A percentile compares a stretch with the other conserved stretches of the same genome.
phyloP scores from a whole-genome alignment of 73 alveolate genomes.

The Stentor roeselii region DNA sequence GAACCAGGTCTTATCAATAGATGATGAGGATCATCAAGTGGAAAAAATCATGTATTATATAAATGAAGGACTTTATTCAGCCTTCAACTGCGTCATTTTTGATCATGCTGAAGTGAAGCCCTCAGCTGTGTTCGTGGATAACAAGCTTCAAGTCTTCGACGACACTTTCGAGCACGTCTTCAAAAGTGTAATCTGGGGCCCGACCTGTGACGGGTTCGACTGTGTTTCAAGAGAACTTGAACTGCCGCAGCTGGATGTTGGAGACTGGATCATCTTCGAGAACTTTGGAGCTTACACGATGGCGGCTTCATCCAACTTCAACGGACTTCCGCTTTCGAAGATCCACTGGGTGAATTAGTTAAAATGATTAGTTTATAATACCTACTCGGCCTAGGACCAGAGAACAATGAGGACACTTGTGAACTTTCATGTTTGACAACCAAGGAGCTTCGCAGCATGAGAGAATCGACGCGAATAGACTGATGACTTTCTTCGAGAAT shows the following conservation, averaged over 20 bases:
- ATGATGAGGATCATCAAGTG: neutral
- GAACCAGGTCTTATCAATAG: neutral
- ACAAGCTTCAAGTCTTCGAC: neutral
- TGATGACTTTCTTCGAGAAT: neutral
- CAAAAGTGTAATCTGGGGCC: constrained; percentile 24
- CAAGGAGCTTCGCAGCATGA: constrained; percentile 10
- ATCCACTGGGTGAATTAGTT: too few species aligned
- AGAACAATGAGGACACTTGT: constrained; percentile 21
- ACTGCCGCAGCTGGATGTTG: constrained; percentile 20
- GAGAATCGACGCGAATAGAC: neutral
- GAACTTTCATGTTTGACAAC: neutral
- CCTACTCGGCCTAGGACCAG: constrained; percentile 23
- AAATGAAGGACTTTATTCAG: constrained; percentile 7
- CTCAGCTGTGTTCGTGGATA: too few species aligned
- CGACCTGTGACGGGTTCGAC: constrained; percentile 27
- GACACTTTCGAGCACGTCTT: neutral
- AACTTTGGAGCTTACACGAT: constrained; percentile 27
- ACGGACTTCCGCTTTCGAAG: constrained; percentile 26
- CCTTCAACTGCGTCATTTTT: neutral
- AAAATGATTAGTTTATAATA: too few species aligned
- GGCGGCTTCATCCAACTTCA: constrained; percentile 3
- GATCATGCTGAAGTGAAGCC: too few species aligned
- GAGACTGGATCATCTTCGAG: constrained; percentile 9
- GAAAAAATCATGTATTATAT: constrained; percentile 18
- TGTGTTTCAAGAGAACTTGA: neutral